These are phyloP conservation scores for Polyporus tsugae DNA, from an alignment of 1,284 basidiomycete species.

Conservation along the genomic window DNA sequence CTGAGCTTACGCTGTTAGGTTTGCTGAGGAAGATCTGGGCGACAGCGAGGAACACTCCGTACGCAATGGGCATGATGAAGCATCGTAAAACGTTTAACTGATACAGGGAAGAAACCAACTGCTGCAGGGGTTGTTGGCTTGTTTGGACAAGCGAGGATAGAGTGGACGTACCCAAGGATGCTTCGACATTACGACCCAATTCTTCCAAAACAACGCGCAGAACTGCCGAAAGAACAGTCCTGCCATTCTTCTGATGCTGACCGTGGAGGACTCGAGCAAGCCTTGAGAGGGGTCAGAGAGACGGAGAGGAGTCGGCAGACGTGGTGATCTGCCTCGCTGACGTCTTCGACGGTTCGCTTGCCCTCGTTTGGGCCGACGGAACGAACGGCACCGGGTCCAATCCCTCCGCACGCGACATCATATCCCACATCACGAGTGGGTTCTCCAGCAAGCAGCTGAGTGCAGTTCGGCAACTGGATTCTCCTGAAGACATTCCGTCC, in stretches of 20 bases:
- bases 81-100: slow-evolving; percentile 74
- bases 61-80: slow-evolving; percentile 72
- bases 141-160: neutral
- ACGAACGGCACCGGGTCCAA: slow-evolving; percentile 57
- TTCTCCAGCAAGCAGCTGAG: slow-evolving; percentile 55
- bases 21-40: slow-evolving; percentile 66
- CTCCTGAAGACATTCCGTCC: slow-evolving; percentile 56
- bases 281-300: neutral
- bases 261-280: neutral
- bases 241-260: slow-evolving; percentile 27
- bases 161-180: slow-evolving; percentile 59
- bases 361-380: slow-evolving; percentile 71
- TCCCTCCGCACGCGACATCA: slow-evolving; percentile 64
- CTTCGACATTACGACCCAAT: slow-evolving; percentile 74
- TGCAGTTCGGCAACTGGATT: slow-evolving; percentile 57
- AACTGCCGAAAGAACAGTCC: slow-evolving; percentile 68
- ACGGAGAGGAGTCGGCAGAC: neutral
- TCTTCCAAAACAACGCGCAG: slow-evolving; percentile 72
- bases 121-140: neutral
- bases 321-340: slow-evolving; percentile 47
- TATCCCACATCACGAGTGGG: slow-evolving; percentile 59
- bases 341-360: slow-evolving; percentile 58
- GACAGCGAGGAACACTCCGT: slow-evolving; percentile 72
- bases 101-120: neutral
- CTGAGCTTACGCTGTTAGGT: slow-evolving; percentile 59